Evolutionary conservation across 345 rosid genomes (phyloP), one percentile per base, ranked within the genome.

Genomic region (Ceriops zippeliana): DNA sequence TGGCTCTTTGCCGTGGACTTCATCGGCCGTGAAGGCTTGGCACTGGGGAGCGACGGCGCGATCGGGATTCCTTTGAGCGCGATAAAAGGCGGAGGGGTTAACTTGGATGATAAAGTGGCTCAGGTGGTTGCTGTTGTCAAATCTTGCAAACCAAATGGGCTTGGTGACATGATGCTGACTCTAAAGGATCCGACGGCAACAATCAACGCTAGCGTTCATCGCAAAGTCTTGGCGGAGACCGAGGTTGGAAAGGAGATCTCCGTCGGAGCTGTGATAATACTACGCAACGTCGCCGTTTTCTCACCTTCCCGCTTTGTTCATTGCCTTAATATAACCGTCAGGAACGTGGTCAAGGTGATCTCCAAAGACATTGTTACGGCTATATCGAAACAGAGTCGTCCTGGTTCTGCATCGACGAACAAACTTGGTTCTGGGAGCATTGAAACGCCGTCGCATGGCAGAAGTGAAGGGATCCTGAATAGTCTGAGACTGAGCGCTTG

Each of bases 321-420:
- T 54, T 54, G 27, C 28, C 58, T 54, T 3, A 54, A 54, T 9
- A 6, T 54, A 54, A 54, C 58, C 6, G 58, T 22, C 3, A 54
- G 58, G 58, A 54, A 54, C 27, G 58, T 54, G 58, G 58, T 22
- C 27, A 20, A 54, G 15, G 58, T 54, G 58, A 22, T 54, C 58
- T 22, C 58, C 27, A 54, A 22, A 26, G 58, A 54, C 58, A 42
- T 2, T 42, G 19, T 42, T 42, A 13, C 49, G 17, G 49, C 49
- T 42, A 3, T 42, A 3, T 42, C 1, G 15, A 42, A 42, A 3
- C 19, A 4, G 19, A 11, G 2, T 42, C 49, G 17, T 42, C 6
- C 27, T 54, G 58, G 15, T 7, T 9, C 27, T 54, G 24, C 16
- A 13, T 22, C 30, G 5, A 22, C 58, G 15, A 8, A 22, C 27